These are phyloP conservation scores for Fusarium sp. DNA, from an alignment of 2,329 filamentous ascomycete genomes.

Conservation along the genomic window DNA sequence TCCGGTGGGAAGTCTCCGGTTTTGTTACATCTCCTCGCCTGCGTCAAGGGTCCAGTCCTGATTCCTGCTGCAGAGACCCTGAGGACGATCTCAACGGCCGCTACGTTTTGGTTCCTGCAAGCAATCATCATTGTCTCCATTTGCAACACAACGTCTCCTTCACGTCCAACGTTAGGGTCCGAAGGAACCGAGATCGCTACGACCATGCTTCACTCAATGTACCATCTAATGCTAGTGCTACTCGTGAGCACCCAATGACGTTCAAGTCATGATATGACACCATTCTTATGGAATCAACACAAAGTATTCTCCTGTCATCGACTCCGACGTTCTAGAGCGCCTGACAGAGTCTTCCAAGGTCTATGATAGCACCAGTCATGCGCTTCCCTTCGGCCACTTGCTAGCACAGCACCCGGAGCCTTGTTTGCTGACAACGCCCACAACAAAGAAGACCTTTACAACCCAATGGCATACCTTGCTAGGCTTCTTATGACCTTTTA, in stretches of 20 bases:
- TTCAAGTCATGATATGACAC: slow-evolving; percentile 29
- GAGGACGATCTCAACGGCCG: slow-evolving; percentile 33
- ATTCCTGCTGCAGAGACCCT: slow-evolving; percentile 34
- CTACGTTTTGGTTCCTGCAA: slow-evolving; percentile 11
- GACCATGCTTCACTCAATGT: slow-evolving; percentile 9
- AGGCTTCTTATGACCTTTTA: slow-evolving; percentile 39
- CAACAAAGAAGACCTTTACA: slow-evolving; percentile 12
- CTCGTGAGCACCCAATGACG: slow-evolving; percentile 7
- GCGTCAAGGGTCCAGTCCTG: slow-evolving; percentile 28
- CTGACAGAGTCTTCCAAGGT: slow-evolving; percentile 17
- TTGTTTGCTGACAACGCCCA: slow-evolving; percentile 22
- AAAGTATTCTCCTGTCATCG: background rate
- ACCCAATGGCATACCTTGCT: slow-evolving; percentile 26
- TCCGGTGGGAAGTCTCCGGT: slow-evolving; percentile 43
- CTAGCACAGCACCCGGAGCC: slow-evolving; percentile 32
- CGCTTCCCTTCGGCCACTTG: background rate
- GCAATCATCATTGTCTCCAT: background rate
- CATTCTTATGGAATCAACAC: slow-evolving; percentile 16
- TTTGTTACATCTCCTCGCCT: slow-evolving; percentile 20
- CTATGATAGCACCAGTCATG: slow-evolving; percentile 18
- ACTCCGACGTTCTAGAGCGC: slow-evolving; percentile 8
- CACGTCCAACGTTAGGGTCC: slow-evolving; percentile 18
- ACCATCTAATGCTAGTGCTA: slow-evolving; percentile 3
- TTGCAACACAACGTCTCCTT: background rate
- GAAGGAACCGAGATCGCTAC: slow-evolving; percentile 37